Conservation (phyloP, 1,139 yeast genomes). For the Yamadazyma jaroonii region DNA sequence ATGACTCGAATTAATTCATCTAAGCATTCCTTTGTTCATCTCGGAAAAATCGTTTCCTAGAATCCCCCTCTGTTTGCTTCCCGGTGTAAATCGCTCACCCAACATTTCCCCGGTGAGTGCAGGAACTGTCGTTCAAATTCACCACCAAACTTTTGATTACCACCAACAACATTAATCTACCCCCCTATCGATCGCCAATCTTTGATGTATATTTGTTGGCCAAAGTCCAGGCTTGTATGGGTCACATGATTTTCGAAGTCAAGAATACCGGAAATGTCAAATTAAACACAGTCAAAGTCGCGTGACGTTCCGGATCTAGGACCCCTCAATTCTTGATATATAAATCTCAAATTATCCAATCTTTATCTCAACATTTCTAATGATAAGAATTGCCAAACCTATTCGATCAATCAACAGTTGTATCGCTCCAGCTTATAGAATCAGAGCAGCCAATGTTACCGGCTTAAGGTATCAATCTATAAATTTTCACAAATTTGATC, state of each 20-base stretch:
- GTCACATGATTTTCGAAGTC: too few relatives aligned
- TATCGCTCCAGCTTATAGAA: too few relatives aligned
- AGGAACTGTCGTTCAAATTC: background rate
- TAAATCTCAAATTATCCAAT: slow-evolving; percentile 1
- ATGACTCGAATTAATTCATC: too few relatives aligned
- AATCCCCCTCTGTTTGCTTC: slow-evolving; percentile 1
- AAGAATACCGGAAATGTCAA: too few relatives aligned
- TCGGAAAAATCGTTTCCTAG: too few relatives aligned
- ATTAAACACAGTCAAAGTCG: too few relatives aligned
- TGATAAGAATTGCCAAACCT: background rate
- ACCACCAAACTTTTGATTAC: background rate
- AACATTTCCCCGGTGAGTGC: slow-evolving; percentile 3
- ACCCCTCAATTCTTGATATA: slow-evolving; percentile 1
- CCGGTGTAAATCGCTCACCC: slow-evolving; percentile 6
- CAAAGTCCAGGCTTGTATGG: too few relatives aligned
- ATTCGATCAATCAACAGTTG: too few relatives aligned
- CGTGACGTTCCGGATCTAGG: background rate
- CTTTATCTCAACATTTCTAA: background rate
- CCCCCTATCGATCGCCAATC: too few relatives aligned
- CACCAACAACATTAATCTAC: too few relatives aligned
- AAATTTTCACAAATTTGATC: slow-evolving; percentile 37
- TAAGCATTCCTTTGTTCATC: too few relatives aligned
- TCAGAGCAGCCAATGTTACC: background rate
- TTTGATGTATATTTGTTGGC: too few relatives aligned
- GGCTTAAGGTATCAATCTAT: slow-evolving; percentile 7